Evolutionary conservation across 805 yeast species (phyloP).

Genomic region (Wickerhamomyces xylosicus): DNA sequence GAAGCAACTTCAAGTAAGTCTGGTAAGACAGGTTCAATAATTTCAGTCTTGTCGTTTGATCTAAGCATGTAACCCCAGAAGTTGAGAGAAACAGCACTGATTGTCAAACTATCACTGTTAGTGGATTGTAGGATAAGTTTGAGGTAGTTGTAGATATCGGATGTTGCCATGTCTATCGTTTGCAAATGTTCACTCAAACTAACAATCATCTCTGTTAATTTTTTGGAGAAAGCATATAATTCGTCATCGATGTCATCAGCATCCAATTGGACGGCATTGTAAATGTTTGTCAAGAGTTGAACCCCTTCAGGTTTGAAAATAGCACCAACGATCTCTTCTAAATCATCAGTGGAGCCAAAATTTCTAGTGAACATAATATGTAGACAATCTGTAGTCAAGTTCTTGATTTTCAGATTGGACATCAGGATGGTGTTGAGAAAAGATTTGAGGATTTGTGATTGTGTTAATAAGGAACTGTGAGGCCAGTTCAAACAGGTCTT

Average conservation of each 20-base stretch:
- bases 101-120: slow-evolving; percentile 74
- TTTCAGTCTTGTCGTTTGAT: slow-evolving; percentile 50
- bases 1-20: slow-evolving; percentile 68
- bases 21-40: slow-evolving; percentile 47
- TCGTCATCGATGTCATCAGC: slow-evolving; percentile 72
- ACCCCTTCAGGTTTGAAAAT: slow-evolving; percentile 73
- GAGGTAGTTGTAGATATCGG: slow-evolving; percentile 62
- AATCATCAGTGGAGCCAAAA: slow-evolving; percentile 56
- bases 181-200: slow-evolving; percentile 73
- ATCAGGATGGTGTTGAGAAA: slow-evolving; percentile 50
- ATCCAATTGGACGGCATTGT: slow-evolving; percentile 39
- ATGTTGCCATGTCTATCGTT: slow-evolving; percentile 30
- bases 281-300: slow-evolving; percentile 53
- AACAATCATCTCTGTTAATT: slow-evolving; percentile 88
- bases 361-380: slow-evolving; percentile 80
- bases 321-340: slow-evolving; percentile 66
- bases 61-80: slow-evolving; percentile 91
- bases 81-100: slow-evolving; percentile 82
- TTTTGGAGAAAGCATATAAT: slow-evolving; percentile 72
- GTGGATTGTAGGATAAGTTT: slow-evolving; percentile 73
- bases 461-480: slow-evolving; percentile 60
- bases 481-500: slow-evolving; percentile 92
- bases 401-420: slow-evolving; percentile 57
- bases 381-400: slow-evolving; percentile 82
- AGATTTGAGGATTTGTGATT: slow-evolving; percentile 54